Evolutionary conservation across 495 filamentous ascomycete species (phyloP).

Genomic region (Aspergillus saccharolyticus): DNA sequence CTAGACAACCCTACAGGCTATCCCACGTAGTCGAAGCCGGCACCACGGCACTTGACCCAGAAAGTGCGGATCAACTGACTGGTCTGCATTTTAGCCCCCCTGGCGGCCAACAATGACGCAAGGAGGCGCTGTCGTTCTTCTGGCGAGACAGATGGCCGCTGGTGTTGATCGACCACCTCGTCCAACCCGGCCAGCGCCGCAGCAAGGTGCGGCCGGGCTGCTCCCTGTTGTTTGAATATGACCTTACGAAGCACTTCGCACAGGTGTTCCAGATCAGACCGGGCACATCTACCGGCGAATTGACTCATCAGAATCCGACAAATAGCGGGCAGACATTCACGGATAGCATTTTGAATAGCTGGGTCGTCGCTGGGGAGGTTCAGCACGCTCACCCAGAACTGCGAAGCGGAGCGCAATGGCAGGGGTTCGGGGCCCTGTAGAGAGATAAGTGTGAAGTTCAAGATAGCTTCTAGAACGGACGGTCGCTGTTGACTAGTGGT

Average conservation of each 20-base stretch:
- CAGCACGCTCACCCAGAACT: slow-evolving; percentile 68
- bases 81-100: slow-evolving; percentile 52
- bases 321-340: slow-evolving; percentile 55
- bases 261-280: slow-evolving; percentile 73
- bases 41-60: slow-evolving; percentile 65
- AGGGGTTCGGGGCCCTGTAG: slow-evolving; percentile 69
- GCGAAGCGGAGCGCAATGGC: slow-evolving; percentile 70
- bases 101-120: slow-evolving; percentile 44
- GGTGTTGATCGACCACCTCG: slow-evolving; percentile 42
- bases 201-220: slow-evolving; percentile 60
- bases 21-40: slow-evolving; percentile 58
- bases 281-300: slow-evolving; percentile 65
- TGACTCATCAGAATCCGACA: slow-evolving; percentile 58
- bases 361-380: slow-evolving; percentile 41
- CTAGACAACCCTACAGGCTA: slow-evolving; percentile 12
- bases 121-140: slow-evolving; percentile 36
- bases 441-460: slow-evolving; percentile 70
- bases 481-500: slow-evolving; percentile 12
- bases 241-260: slow-evolving; percentile 74
- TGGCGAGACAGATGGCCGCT: slow-evolving; percentile 18
- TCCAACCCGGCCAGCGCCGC: slow-evolving; percentile 52
- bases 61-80: slow-evolving; percentile 59
- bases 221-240: slow-evolving; percentile 57
- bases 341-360: slow-evolving; percentile 49
- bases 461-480: slow-evolving; percentile 57